Evolutionary conservation across 1,284 basidiomycete genomes (phyloP).

Genomic region (Cryptococcus floricola): DNA sequence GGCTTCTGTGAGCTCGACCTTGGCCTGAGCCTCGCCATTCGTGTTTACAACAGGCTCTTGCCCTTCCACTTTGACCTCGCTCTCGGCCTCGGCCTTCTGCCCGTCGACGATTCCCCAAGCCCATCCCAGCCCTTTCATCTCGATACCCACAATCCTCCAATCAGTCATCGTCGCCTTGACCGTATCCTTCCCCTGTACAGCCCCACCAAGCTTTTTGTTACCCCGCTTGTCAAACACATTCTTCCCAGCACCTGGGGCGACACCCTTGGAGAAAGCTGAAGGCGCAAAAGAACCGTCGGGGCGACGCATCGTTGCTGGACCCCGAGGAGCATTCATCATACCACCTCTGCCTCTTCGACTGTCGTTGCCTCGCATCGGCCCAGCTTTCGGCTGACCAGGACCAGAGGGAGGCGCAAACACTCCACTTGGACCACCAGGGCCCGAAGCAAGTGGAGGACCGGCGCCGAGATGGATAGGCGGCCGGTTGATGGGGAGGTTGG

Average conservation of each 20-base stretch:
- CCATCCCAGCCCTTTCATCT: constrained; percentile 57
- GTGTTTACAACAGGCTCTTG: background rate
- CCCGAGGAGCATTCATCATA: constrained; percentile 25
- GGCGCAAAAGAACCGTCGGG: background rate
- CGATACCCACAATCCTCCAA: constrained; percentile 88
- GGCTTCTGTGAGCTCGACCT: background rate
- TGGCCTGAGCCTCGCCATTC: constrained; percentile 9
- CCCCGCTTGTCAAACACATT: constrained; percentile 6
- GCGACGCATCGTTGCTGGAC: constrained; percentile 23
- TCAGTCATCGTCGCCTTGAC: constrained; percentile 81
- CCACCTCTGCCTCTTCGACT: constrained; percentile 15
- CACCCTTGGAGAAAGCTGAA: background rate
- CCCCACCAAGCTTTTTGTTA: constrained; percentile 21
- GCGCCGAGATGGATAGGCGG: constrained; percentile 35
- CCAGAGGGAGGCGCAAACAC: constrained; percentile 14
- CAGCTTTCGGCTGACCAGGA: constrained; percentile 44
- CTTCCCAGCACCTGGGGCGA: background rate
- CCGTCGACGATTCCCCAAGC: constrained; percentile 46
- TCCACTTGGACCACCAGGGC: background rate
- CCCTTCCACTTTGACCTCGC: constrained; percentile 5
- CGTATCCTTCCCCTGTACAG: constrained; percentile 50
- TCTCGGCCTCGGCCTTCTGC: constrained; percentile 15
- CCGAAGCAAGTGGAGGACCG: constrained; percentile 26
- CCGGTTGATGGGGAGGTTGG: constrained; percentile 14
- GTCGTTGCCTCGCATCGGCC: background rate